phyloP scores from a whole-genome alignment of 164 flowering plant species.

The Magnolia changhungtana region DNA sequence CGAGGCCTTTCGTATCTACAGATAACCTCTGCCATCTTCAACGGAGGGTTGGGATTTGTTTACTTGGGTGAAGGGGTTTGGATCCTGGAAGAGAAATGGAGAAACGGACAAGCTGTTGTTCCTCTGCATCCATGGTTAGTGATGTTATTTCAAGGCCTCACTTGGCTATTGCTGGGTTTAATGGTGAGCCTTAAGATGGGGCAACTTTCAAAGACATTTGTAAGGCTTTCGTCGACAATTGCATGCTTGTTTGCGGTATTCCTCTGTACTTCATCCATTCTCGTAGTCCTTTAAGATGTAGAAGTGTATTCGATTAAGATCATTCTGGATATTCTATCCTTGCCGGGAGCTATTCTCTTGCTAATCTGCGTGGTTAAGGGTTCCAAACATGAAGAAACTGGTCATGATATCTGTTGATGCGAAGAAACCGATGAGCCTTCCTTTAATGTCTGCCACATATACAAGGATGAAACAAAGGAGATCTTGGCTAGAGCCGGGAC shows the following conservation, averaged over 20 bases:
- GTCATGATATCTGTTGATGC: constrained; percentile 3
- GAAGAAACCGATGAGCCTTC: too few species aligned
- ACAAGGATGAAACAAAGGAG: too few species aligned
- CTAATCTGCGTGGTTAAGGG: constrained; percentile 29
- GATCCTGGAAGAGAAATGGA: constrained; percentile 26
- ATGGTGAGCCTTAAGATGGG: constrained; percentile 26
- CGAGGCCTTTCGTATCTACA: constrained; percentile 15
- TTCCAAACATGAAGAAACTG: constrained; percentile 5
- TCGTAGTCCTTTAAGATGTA: constrained; percentile 17
- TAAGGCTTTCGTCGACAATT: constrained; percentile 31
- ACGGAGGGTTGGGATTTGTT: constrained; percentile 36
- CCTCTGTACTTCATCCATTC: constrained; percentile 37
- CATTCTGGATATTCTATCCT: constrained; percentile 38
- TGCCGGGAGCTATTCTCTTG: constrained; percentile 57
- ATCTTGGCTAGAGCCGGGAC: too few species aligned
- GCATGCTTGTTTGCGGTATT: constrained; percentile 38
- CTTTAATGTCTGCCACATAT: too few species aligned
- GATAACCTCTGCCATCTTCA: constrained; percentile 30
- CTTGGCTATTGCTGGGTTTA: constrained; percentile 39
- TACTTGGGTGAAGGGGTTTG: constrained; percentile 42
- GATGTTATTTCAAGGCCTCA: constrained; percentile 43
- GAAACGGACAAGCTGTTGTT: constrained; percentile 10
- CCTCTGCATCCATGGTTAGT: constrained; percentile 51
- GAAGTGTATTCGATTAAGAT: constrained; percentile 19
- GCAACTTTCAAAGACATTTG: constrained; percentile 14